A percentile compares a stretch with the other conserved stretches of the same genome.
Conservation (phyloP, 2,329 filamentous ascomycete genomes). For the Fulvia fulva region DNA sequence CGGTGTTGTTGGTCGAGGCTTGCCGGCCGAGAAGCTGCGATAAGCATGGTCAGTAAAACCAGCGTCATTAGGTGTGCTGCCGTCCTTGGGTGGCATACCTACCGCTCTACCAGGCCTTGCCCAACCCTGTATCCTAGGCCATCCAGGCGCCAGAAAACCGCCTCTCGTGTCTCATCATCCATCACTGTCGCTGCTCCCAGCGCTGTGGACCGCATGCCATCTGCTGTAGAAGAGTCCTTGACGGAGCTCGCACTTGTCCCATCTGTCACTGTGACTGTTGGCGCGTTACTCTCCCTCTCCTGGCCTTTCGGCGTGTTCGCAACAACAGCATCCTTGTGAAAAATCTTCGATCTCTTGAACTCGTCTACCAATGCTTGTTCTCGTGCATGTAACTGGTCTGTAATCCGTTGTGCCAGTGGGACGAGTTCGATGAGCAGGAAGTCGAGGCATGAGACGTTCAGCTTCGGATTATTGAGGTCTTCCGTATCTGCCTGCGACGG, state of each 20-base stretch:
- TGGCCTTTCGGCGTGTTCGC: slow-evolving; percentile 2
- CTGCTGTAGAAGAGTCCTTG: slow-evolving; percentile 1
- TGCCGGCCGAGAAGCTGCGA: slow-evolving; percentile 70
- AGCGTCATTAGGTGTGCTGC: neutral
- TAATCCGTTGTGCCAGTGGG: slow-evolving; percentile 83
- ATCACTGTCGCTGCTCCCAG: slow-evolving; percentile 13
- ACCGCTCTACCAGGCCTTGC: slow-evolving; percentile 88
- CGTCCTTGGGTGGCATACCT: slow-evolving; percentile 29
- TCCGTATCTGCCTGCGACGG: slow-evolving; percentile 17
- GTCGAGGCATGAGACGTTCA: slow-evolving; percentile 83
- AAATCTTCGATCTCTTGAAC: slow-evolving; percentile 28
- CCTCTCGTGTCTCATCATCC: slow-evolving; percentile 79
- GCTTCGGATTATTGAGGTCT: slow-evolving; percentile 28
- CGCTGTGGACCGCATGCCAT: slow-evolving; percentile 9
- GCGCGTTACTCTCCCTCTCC: slow-evolving; percentile 18
- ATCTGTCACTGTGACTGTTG: slow-evolving; percentile 16
- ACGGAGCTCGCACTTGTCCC: slow-evolving; percentile 7
- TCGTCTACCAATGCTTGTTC: slow-evolving; percentile 40
- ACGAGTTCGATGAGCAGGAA: slow-evolving; percentile 95
- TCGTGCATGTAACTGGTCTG: slow-evolving; percentile 62
- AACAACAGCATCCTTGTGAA: slow-evolving; percentile 14
- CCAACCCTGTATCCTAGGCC: slow-evolving; percentile 85
- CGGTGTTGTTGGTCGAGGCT: slow-evolving; percentile 84
- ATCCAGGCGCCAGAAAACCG: slow-evolving; percentile 80
- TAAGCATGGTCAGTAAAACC: neutral